Evolutionary conservation across 352 stramenopile genomes (phyloP).

Genomic region (Pythium volutum): DNA sequence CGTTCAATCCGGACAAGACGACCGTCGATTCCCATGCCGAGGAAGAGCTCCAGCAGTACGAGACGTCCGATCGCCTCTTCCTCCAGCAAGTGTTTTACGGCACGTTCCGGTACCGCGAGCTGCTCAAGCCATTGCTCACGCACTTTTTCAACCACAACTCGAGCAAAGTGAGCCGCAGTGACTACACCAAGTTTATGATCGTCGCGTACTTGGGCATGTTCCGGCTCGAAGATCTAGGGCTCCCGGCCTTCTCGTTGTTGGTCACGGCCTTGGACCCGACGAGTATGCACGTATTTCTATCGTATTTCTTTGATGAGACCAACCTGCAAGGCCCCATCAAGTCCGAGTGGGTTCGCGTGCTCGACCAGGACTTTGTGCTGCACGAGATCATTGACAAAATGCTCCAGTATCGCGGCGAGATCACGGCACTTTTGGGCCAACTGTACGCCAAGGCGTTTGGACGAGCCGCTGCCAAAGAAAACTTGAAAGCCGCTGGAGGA

Average conservation of each 20-base stretch:
- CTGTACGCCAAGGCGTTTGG: conserved; percentile 70
- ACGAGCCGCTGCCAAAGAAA: conserved; percentile 40
- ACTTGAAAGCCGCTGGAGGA: conserved; percentile 37
- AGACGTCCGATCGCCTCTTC: conserved; percentile 57
- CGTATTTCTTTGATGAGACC: conserved; percentile 76
- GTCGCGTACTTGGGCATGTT: conserved; percentile 89
- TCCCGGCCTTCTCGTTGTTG: conserved; percentile 56
- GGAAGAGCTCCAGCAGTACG: conserved; percentile 44
- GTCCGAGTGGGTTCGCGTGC: conserved; percentile 72
- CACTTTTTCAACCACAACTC: conserved; percentile 84
- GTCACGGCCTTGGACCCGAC: conserved; percentile 66
- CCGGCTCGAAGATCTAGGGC: conserved; percentile 83
- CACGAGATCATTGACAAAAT: conserved; percentile 65
- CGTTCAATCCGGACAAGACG: conserved; percentile 68
- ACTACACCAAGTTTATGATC: conserved; percentile 92
- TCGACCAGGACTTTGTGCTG: conserved; percentile 88
- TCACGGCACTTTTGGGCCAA: conserved; percentile 46
- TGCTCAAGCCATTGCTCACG: conserved; percentile 71
- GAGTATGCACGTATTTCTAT: conserved; percentile 86
- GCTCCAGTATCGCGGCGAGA: conserved; percentile 32
- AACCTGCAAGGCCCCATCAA: conserved; percentile 69
- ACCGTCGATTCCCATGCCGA: conserved; percentile 77
- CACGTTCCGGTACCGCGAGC: conserved; percentile 84
- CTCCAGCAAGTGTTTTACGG: conserved; percentile 90
- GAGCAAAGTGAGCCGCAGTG: conserved; percentile 66